These are phyloP conservation scores for Hippophae tibetana DNA, from an alignment of 306 rosid species.

Conservation along the genomic window DNA sequence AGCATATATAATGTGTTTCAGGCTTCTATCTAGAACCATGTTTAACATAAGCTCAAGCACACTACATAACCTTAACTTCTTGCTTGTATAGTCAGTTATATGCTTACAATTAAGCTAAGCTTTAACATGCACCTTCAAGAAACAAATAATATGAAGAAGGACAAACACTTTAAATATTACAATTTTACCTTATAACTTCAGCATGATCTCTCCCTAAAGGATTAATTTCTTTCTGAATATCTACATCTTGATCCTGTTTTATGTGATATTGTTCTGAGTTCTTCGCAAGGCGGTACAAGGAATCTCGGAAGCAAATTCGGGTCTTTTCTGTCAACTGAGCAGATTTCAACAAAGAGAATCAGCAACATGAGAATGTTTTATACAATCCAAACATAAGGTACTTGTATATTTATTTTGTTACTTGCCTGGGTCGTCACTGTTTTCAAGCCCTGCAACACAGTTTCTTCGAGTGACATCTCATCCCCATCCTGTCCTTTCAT, in stretches of 20 bases:
- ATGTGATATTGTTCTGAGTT: slow-evolving; percentile 31
- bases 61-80: no score
- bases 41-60: no score
- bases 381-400: slow-evolving; percentile 5
- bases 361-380: slow-evolving; percentile 1
- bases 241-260: slow-evolving; percentile 22
- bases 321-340: slow-evolving; percentile 48
- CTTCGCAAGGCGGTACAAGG: slow-evolving; percentile 67
- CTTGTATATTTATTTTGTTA: background rate
- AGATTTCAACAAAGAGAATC: slow-evolving; percentile 8
- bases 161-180: background rate
- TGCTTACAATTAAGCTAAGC: no score
- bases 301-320: slow-evolving; percentile 60
- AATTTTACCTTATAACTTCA: slow-evolving; percentile 35
- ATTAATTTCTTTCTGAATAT: slow-evolving; percentile 14
- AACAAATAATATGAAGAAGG: no score
- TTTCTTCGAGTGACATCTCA: slow-evolving; percentile 45
- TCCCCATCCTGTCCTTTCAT: slow-evolving; percentile 16
- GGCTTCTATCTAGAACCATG: no score
- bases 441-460: slow-evolving; percentile 48
- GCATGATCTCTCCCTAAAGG: slow-evolving; percentile 17
- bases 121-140: no score
- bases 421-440: slow-evolving; percentile 47
- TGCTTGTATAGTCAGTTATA: no score
- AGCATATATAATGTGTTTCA: no score